Conservation (phyloP, 441 rosid genomes). For the Gossypium gossypioides region DNA sequence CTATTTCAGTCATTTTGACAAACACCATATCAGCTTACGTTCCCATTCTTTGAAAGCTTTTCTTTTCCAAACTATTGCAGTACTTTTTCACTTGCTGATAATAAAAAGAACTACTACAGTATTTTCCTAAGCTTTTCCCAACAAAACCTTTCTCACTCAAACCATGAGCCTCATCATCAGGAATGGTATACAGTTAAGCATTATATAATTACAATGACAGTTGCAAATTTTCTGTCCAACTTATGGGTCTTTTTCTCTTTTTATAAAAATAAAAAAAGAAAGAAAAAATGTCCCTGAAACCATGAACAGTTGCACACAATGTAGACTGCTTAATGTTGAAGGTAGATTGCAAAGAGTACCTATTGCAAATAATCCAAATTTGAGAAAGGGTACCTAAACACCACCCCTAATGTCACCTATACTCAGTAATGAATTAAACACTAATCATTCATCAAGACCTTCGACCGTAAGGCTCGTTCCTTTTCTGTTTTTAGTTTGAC, state of each 20-base stretch:
- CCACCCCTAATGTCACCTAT: not conserved
- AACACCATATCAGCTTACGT: not conserved
- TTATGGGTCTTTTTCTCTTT: not conserved
- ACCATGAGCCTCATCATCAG: not conserved
- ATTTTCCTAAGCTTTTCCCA: not conserved
- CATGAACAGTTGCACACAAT: not conserved
- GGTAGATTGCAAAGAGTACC: not conserved
- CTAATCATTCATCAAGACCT: not conserved
- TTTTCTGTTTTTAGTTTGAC: not conserved
- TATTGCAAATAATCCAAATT: not conserved
- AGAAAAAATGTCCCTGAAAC: not conserved
- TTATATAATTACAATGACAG: not conserved
- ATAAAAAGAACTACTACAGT: not conserved
- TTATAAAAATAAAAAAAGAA: not conserved
- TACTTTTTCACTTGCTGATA: not conserved
- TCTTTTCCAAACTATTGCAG: not conserved
- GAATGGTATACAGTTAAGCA: not conserved
- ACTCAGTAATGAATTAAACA: not conserved
- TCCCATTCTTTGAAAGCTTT: too few relatives aligned
- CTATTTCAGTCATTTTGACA: constrained; percentile 5
- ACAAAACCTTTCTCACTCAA: not conserved
- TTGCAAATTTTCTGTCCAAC: not conserved
- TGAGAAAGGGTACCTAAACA: not conserved
- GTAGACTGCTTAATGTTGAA: not conserved
- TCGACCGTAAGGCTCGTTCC: not conserved